These are phyloP conservation scores for Cyclanthera cordifolia DNA, from an alignment of 306 rosid genomes.

Conservation along the genomic window DNA sequence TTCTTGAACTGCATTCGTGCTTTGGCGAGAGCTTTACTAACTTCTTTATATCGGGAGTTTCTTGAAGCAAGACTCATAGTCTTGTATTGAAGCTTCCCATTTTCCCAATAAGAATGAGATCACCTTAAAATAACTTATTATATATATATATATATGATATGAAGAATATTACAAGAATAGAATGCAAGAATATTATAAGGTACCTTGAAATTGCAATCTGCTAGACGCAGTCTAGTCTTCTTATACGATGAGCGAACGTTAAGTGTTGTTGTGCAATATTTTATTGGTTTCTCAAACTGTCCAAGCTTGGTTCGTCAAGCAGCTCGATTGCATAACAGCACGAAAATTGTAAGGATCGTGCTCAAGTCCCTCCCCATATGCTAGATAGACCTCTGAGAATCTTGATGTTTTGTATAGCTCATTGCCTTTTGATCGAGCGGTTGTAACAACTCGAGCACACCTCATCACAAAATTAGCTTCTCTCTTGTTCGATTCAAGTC, in stretches of 20 bases:
- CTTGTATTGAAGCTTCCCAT: conserved; percentile 65
- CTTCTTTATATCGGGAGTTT: conserved; percentile 44
- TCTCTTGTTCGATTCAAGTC: conserved; percentile 50
- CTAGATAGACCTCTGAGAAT: conserved; percentile 58
- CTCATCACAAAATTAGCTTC: conserved; percentile 39
- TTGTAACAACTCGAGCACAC: conserved; percentile 32
- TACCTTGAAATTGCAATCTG: conserved; percentile 80
- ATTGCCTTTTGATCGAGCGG: conserved; percentile 61
- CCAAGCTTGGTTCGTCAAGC: conserved; percentile 65
- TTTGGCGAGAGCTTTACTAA: conserved; percentile 34
- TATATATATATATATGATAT: too few relatives aligned
- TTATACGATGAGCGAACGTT: conserved; percentile 52
- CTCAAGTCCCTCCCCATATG: conserved; percentile 73
- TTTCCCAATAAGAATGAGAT: conserved; percentile 28
- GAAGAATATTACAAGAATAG: background rate
- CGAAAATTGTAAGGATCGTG: conserved; percentile 53
- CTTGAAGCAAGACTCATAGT: conserved; percentile 46
- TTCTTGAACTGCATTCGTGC: conserved; percentile 35
- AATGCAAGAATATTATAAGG: background rate
- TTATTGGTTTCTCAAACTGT: conserved; percentile 47
- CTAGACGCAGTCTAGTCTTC: conserved; percentile 79
- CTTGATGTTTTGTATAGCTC: conserved; percentile 54
- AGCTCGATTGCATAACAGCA: conserved; percentile 70
- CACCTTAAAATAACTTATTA: background rate
- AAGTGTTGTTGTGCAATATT: conserved; percentile 63